These are phyloP conservation scores for Exserohilum turcica DNA, from an alignment of 2,329 filamentous ascomycete genomes.

Conservation along the genomic window DNA sequence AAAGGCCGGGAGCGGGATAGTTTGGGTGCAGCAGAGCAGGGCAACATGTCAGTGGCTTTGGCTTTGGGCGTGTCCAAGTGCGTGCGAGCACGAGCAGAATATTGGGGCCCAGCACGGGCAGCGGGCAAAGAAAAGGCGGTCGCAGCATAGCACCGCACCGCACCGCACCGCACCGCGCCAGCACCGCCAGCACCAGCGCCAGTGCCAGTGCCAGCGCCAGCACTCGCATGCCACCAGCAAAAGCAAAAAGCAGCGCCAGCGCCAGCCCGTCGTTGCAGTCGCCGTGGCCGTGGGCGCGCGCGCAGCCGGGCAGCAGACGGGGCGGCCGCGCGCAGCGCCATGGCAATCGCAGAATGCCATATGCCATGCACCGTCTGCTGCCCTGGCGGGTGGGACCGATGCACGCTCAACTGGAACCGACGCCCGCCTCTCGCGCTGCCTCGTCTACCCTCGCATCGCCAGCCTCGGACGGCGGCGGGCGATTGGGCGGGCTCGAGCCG, in stretches of 20 bases:
- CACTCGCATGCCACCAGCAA: too few species aligned
- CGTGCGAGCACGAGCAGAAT: conserved; percentile 3
- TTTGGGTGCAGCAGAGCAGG: conserved; percentile 12
- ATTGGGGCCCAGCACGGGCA: conserved; percentile 4
- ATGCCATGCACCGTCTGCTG: conserved; percentile 1
- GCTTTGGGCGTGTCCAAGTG: too few species aligned
- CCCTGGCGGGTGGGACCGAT: conserved; percentile 12
- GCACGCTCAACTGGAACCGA: conserved; percentile 7
- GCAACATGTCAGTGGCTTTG: conserved; percentile 17
- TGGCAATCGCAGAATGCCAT: conserved; percentile 15
- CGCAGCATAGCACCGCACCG: not conserved
- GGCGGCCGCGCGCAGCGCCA: conserved; percentile 4
- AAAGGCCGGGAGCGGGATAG: conserved; percentile 17
- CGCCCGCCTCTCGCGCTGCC: not conserved
- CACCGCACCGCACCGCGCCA: not conserved
- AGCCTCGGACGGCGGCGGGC: conserved; percentile 3
- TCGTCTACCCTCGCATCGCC: conserved; percentile 3
- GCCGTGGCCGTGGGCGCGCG: too few species aligned
- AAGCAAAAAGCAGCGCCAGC: not conserved
- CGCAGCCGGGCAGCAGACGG: not conserved
- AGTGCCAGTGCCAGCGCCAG: not conserved
- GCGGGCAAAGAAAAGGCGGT: conserved; percentile 2
- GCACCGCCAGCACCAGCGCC: too few species aligned
- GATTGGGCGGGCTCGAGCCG: conserved; percentile 1
- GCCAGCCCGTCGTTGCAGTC: not conserved